Evolutionary conservation across 2,329 filamentous ascomycete genomes (phyloP), one percentile per base, ranked within the genome.

Genomic region (Bretziella fagacearum): DNA sequence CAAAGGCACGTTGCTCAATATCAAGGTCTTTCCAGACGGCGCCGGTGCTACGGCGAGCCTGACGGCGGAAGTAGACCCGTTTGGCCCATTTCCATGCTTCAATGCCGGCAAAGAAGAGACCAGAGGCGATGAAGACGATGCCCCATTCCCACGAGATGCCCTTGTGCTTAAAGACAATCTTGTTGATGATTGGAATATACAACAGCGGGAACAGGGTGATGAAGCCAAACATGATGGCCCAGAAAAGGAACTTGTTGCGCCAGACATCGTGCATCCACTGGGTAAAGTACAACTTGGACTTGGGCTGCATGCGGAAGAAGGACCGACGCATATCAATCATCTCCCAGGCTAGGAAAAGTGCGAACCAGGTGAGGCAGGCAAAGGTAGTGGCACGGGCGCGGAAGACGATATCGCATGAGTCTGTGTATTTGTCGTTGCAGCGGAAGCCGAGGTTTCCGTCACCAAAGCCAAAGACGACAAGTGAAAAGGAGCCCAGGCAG

Each of bases 281-380:
- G 0, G 74, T 77, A 48, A 79, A 68, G 57, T 76, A 74, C 49
- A 63, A 64, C 55, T 71, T 74, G 20, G 69, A 72, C 13, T 66
- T 65, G 0, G 79, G 75, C 55, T 81, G 73, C 74, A 84, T 81
- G 55, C 72, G 69, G 70, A 86, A 85, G 65, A 86, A 82, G 6
- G 73, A 79, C 36, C 78, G 73, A 18, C 81, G 76, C 62, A 80
- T 71, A 55, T 82, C 70, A 51, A 84, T 69, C 71, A 84, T 80
- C 59, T 86, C 80, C 81, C 81, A 86, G 0, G 82, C 81, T 4
- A 84, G 67, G 64, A 85, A 82, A 15, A 85, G 69, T 0, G 79
- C 78, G 54, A 79, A 80, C 80, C 81, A 85, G 0, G 80, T 85
- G 45, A 85, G 67, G 53, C 74, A 81, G 26, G 77, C 79, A 56